Evolutionary conservation across 345 rosid species (phyloP), one percentile per base, ranked within the genome.

Genomic region (Nasturtium officinale): DNA sequence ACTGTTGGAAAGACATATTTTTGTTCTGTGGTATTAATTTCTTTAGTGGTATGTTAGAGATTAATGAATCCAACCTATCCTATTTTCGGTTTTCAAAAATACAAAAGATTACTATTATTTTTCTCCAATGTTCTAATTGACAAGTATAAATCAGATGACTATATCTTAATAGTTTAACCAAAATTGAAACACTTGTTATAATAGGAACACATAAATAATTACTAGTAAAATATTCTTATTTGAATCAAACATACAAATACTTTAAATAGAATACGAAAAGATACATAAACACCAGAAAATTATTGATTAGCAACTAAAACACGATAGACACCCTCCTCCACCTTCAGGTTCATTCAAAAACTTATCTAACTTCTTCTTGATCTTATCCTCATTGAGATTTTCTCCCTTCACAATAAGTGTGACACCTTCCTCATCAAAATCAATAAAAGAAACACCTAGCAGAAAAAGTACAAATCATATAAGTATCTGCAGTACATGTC

Each of bases 341-440:
- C 5, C 29, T 7, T 7, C 33, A 30, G 5, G 6, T 30, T 30
- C n/a, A 3, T 35, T 66, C 71, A 50, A 5, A 47, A 8, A 5
- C 13, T 21, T 37, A 20, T 66, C 23, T 9, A 51, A 20, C 23
- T 66, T 51, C 15, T 23, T 66, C 21, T 66, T 23, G 5, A 66
- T 66, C 25, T 37, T 7, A 35, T 5, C 10, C 2, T 66, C 35
- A 37, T 25, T 25, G 23, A 66, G 57, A 23, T 57, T 13, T 0
- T 66, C 35, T 52, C 71, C 61, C 25, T n/a, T 20, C 25, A 67
- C 71, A 67, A 67, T 21, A 10, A 67, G 23, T 38, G 4, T 9
- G 21, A 1, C n/a, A 6, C n/a, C 55, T 2, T 50, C 62, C 25
- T 4, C 8, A 57, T 57, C 33, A 51, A 33, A 65, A 9, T 33